These are phyloP conservation scores for Zymoseptoria pseudotritici DNA, from an alignment of 2,329 filamentous ascomycete genomes.

Conservation along the genomic window DNA sequence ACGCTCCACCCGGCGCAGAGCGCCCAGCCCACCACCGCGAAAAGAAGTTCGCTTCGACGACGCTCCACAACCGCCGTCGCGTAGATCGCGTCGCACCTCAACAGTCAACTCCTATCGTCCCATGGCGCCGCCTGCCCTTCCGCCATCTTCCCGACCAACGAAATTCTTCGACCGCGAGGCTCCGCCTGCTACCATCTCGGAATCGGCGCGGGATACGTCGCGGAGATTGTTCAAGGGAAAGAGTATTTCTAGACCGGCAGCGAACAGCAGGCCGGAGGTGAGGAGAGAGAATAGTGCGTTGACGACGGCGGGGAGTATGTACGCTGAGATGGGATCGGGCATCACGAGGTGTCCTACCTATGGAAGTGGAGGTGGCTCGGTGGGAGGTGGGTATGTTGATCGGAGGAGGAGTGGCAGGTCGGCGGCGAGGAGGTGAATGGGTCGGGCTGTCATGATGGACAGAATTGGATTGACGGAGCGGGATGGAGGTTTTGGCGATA, in stretches of 20 bases:
- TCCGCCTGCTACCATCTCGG: slow-evolving; percentile 13
- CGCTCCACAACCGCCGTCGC: slow-evolving; percentile 3
- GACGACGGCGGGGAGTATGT: background rate
- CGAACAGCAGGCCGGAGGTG: background rate
- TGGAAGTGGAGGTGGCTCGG: background rate
- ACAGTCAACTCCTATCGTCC: slow-evolving; percentile 6
- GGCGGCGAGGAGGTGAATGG: background rate
- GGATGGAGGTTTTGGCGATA: background rate
- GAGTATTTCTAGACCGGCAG: background rate
- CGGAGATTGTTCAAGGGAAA: slow-evolving; percentile 6
- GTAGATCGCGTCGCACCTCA: background rate
- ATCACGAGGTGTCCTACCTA: background rate
- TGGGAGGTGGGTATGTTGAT: background rate
- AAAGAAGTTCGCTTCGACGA: slow-evolving; percentile 17
- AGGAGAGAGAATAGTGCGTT: background rate
- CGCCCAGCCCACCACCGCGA: slow-evolving; percentile 4
- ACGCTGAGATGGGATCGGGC: background rate
- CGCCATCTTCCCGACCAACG: background rate
- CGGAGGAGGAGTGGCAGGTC: background rate
- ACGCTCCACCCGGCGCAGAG: background rate
- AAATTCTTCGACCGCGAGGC: slow-evolving; percentile 10
- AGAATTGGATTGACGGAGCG: background rate
- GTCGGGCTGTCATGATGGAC: background rate
- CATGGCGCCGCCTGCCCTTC: slow-evolving; percentile 2
- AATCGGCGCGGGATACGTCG: slow-evolving; percentile 15